A percentile compares a stretch with the other conserved stretches of the same genome.
Conservation (phyloP, 306 rosid genomes). For the Oxytropis ochrocephala region DNA sequence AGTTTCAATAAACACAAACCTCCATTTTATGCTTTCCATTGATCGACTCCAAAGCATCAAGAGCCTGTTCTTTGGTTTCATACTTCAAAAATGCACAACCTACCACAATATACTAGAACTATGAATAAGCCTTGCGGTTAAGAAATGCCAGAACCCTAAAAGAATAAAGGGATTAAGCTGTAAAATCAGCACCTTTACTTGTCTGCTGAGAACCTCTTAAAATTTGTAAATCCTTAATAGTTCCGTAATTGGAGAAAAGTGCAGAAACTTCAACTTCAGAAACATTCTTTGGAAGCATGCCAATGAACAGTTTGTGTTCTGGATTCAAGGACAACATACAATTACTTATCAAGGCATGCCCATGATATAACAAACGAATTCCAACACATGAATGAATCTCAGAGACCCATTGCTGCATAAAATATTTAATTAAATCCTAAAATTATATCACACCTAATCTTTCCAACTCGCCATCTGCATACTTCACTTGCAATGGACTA, state of each 20-base stretch:
- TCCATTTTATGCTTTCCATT: conserved; percentile 95
- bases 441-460: conserved; percentile 67
- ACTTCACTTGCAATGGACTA: conserved; percentile 99
- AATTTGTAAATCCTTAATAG: conserved; percentile 83
- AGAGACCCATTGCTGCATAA: background rate
- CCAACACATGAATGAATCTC: conserved; percentile 7
- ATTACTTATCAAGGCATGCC: conserved; percentile 17
- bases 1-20: conserved; percentile 41
- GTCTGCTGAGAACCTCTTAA: conserved; percentile 95
- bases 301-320: conserved; percentile 96
- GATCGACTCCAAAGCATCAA: conserved; percentile 73
- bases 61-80: conserved; percentile 93
- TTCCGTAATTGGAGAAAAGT: conserved; percentile 71
- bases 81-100: conserved; percentile 98
- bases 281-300: conserved; percentile 97
- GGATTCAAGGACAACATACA: conserved; percentile 23
- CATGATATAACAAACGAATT: conserved; percentile 5
- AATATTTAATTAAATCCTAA: conserved; percentile 16
- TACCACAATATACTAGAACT: conserved; percentile 25
- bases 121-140: background rate
- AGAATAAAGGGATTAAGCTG: background rate
- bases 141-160: background rate
- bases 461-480: conserved; percentile 99
- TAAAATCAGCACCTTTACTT: conserved; percentile 63
- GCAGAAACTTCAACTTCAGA: conserved; percentile 73